A percentile compares a stretch with the other conserved stretches of the same genome.
Conservation (phyloP, 2,329 filamentous ascomycete species). For the Ophiostoma quercus region DNA sequence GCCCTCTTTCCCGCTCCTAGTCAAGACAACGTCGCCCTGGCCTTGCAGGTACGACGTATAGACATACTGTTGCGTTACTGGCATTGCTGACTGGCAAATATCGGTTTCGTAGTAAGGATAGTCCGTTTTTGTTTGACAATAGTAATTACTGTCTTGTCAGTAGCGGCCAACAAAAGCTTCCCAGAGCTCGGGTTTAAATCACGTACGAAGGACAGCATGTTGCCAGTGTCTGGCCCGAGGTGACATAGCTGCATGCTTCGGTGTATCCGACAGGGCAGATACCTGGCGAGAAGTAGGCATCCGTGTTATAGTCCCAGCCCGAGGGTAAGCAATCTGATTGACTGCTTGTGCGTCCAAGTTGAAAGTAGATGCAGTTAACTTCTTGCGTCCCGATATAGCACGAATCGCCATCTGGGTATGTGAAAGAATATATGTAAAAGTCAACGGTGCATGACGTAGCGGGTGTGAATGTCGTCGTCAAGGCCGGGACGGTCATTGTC, state of each 20-base stretch:
- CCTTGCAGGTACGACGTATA: constrained; percentile 20
- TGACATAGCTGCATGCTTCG: constrained; percentile 6
- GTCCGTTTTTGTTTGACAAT: constrained; percentile 15
- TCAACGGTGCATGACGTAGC: constrained; percentile 19
- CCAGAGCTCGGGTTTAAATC: background rate
- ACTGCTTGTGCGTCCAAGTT: constrained; percentile 19
- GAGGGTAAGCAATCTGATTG: constrained; percentile 17
- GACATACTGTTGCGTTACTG: background rate
- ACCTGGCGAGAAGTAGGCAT: constrained; percentile 22
- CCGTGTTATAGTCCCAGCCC: constrained; percentile 5
- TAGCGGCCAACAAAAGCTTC: background rate
- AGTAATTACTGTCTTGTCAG: constrained; percentile 16
- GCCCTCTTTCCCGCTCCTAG: background rate
- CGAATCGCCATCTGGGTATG: too few relatives aligned
- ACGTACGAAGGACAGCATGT: constrained; percentile 24
- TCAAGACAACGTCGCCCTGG: background rate
- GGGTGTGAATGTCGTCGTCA: constrained; percentile 23
- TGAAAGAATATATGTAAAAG: constrained; percentile 7
- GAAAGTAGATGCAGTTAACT: constrained; percentile 5
- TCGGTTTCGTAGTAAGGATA: constrained; percentile 21
- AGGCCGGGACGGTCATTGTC: constrained; percentile 2
- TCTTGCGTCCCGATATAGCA: too few relatives aligned
- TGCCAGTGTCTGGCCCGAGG: constrained; percentile 14
- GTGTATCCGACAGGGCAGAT: constrained; percentile 23
- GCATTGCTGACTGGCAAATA: constrained; percentile 19